These are phyloP conservation scores for Akanthomyces muscarius DNA, from an alignment of 2,329 filamentous ascomycete genomes.

Conservation along the genomic window DNA sequence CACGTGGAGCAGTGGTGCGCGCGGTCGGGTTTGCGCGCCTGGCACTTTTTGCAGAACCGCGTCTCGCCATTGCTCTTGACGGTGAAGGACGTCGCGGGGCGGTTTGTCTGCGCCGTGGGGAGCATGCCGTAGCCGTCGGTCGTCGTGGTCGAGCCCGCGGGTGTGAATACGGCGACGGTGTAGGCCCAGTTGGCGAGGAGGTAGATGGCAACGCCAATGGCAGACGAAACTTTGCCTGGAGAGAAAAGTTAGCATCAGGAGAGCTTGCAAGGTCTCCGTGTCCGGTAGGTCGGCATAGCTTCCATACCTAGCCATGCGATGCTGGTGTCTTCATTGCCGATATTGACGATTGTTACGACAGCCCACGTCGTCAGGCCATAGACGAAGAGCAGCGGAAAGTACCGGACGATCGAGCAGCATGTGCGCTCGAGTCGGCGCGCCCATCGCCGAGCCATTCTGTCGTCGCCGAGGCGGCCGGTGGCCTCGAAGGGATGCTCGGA, in stretches of 20 bases:
- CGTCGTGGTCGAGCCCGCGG: constrained; percentile 69
- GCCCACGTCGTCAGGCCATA: constrained; percentile 92
- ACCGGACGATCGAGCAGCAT: constrained; percentile 75
- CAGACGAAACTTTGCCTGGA: constrained; percentile 52
- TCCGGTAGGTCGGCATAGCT: background rate
- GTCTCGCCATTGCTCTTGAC: constrained; percentile 86
- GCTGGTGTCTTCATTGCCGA: constrained; percentile 56
- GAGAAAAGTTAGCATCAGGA: background rate
- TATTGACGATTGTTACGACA: constrained; percentile 75
- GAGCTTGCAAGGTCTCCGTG: background rate
- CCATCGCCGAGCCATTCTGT: constrained; percentile 55
- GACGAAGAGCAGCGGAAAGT: constrained; percentile 85
- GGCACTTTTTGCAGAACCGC: constrained; percentile 96
- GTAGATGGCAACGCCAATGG: constrained; percentile 68
- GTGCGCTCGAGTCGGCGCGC: constrained; percentile 71
- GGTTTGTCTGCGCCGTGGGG: constrained; percentile 55
- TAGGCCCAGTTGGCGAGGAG: constrained; percentile 82
- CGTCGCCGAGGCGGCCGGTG: constrained; percentile 18
- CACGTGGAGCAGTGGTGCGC: constrained; percentile 97
- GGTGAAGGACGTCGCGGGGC: constrained; percentile 67
- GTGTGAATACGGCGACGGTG: constrained; percentile 87
- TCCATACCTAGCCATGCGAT: constrained; percentile 55
- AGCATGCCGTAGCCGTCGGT: constrained; percentile 72
- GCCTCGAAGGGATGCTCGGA: constrained; percentile 19
- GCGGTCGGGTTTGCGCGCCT: constrained; percentile 88